Conservation (phyloP, 2,329 filamentous ascomycete genomes). For the Metarhizium brunneum region DNA sequence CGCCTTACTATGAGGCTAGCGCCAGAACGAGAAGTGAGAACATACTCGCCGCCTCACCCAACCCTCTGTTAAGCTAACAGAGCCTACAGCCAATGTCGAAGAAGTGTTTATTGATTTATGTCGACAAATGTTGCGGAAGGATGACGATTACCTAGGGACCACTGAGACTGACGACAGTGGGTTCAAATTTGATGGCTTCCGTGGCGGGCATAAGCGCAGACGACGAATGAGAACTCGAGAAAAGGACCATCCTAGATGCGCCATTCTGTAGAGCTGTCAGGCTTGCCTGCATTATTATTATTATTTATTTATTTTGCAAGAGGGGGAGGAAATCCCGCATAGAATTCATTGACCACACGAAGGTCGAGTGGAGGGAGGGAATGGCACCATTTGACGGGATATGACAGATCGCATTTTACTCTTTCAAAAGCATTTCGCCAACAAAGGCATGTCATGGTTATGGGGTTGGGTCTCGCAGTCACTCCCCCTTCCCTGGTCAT, state of each 20-base stretch:
- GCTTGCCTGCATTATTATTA: neutral
- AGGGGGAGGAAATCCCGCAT: neutral
- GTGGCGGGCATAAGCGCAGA: conserved; percentile 17
- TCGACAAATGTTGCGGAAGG: conserved; percentile 70
- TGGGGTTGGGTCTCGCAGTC: too few relatives aligned
- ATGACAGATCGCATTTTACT: neutral
- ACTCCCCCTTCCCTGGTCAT: neutral
- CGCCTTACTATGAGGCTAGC: conserved; percentile 85
- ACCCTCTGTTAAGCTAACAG: neutral
- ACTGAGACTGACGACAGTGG: conserved; percentile 27
- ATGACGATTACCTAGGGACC: conserved; percentile 37
- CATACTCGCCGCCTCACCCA: neutral
- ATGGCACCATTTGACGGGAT: neutral
- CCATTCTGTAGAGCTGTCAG: conserved; percentile 23
- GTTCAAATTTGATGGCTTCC: conserved; percentile 30
- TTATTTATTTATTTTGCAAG: neutral
- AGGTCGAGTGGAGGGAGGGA: neutral
- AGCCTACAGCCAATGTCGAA: conserved; percentile 62
- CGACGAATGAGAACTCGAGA: conserved; percentile 21
- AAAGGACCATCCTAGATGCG: conserved; percentile 28
- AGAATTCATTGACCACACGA: neutral
- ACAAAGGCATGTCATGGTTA: neutral
- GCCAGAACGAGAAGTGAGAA: conserved; percentile 61
- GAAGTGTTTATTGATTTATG: conserved; percentile 83
- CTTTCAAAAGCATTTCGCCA: neutral